These are phyloP conservation scores for Cytospora leucostoma DNA, from an alignment of 2,329 filamentous ascomycete species.

Conservation along the genomic window DNA sequence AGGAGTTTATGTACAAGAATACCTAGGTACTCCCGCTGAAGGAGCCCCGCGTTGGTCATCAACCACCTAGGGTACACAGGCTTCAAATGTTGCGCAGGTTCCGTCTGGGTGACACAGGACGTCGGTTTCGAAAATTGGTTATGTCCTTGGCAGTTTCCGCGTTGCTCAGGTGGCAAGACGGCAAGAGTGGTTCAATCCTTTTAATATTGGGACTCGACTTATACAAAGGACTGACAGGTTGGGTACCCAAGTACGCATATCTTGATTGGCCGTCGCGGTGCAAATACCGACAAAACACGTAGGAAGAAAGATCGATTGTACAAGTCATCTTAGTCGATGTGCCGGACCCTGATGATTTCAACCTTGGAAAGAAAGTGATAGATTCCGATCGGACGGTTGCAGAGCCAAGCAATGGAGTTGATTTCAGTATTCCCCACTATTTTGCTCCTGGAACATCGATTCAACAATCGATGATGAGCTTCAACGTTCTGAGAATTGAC, in stretches of 20 bases:
- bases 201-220: not conserved
- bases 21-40: not conserved
- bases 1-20: slow-evolving; percentile 4
- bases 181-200: not conserved
- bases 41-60: too few relatives aligned
- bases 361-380: not conserved
- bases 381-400: not conserved
- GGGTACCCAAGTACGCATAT: not conserved
- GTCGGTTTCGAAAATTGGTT: slow-evolving; percentile 7
- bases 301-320: not conserved
- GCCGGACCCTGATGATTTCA: not conserved
- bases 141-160: slow-evolving; percentile 1
- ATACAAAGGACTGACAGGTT: not conserved
- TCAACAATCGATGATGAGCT: too few relatives aligned
- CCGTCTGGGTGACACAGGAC: slow-evolving; percentile 8
- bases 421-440: too few relatives aligned
- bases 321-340: not conserved
- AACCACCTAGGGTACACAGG: too few relatives aligned
- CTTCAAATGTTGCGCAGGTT: too few relatives aligned
- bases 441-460: too few relatives aligned
- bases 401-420: not conserved
- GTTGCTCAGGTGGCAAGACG: slow-evolving; percentile 2
- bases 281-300: not conserved
- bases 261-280: not conserved
- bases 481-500: too few relatives aligned